Percentiles rank a stretch among this genome's conserved stretches.
phyloP scores from a whole-genome alignment of 2,329 filamentous ascomycete species.

The Aureobasidium sp. region DNA sequence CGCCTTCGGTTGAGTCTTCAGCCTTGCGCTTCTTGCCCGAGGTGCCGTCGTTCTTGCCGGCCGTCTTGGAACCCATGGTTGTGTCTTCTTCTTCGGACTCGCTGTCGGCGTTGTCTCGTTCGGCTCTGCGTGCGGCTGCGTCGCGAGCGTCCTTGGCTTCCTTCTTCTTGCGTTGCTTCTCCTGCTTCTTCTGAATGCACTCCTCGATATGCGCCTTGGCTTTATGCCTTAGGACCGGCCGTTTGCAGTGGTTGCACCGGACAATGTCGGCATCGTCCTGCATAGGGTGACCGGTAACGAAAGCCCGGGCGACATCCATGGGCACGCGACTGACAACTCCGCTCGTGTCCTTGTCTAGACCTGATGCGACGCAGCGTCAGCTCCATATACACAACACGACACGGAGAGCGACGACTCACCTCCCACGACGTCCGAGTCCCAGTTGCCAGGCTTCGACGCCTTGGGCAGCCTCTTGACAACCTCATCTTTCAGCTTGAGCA shows the following conservation, averaged over 20 bases:
- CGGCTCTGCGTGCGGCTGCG: conserved; percentile 36
- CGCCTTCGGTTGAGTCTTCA: conserved; percentile 56
- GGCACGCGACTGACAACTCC: conserved; percentile 53
- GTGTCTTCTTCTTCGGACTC: conserved; percentile 14
- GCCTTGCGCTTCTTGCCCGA: conserved; percentile 40
- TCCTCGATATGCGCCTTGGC: conserved; percentile 73
- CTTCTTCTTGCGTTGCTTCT: conserved; percentile 51
- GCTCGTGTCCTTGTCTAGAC: conserved; percentile 10
- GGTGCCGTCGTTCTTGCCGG: conserved; percentile 29
- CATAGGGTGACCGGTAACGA: conserved; percentile 71
- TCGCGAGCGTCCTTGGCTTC: conserved; percentile 53
- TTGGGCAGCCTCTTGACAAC: conserved; percentile 21
- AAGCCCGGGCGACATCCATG: conserved; percentile 66
- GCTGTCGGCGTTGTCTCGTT: conserved; percentile 25
- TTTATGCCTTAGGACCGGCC: conserved; percentile 66
- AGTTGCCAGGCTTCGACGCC: conserved; percentile 25
- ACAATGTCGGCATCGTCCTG: conserved; percentile 72
- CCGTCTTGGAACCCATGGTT: conserved; percentile 27
- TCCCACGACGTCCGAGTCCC: conserved; percentile 23
- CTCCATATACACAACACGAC: neutral
- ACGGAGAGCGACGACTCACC: conserved; percentile 10
- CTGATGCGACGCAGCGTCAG: neutral
- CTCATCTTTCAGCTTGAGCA: conserved; percentile 19
- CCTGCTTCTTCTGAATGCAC: conserved; percentile 74
- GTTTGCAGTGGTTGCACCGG: conserved; percentile 87